Evolutionary conservation across 305 asterid species (phyloP), one percentile per base, ranked within the genome.

Genomic region (Fraxinus latifolia): DNA sequence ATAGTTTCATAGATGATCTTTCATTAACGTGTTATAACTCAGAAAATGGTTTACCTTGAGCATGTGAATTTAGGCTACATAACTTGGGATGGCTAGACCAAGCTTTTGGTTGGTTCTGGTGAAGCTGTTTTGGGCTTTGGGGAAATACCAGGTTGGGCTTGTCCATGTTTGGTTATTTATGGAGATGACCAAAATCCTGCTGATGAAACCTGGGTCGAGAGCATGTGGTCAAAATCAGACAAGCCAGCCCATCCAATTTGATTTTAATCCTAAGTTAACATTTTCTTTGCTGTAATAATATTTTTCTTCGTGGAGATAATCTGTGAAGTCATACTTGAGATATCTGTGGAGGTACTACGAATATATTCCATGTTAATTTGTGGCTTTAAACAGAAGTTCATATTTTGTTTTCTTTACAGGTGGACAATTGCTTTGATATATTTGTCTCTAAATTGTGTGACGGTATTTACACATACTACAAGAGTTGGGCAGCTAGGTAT

Each of bases 401-500:
- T 31, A 33, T 79, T 67, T 82, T 83, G 82, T 76, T 75, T 75
- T 62, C 87, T 87, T 83, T 8, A 60, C 92, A 96, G 99, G 98
- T 92, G 88, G 99, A 96, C 87, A 96, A 89, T 88, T 94, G 98
- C 86, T 94, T 96, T 88, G 98, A 96, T 89, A 88, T 96, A 83
- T 96, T 96, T 88, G 91, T 94, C 80, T 87, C 90, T 73, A 96
- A 91, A 92, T 86, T 96, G 81, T 90, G 98, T 62, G 98, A 94
- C 77, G 73, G 90, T 81, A 84, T 94, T 80, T 96, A 91, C 91
- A 93, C 98, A 32, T 92, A 96, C 90, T 92, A 94, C 90, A 96
- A 96, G 87, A 91, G 97, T 86, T 94, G 98, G 98, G 99, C 98
- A 58, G 98, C 99, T 58, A 93, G 99, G 98, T 96, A 87, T 68